These are phyloP conservation scores for Chenopodium berlandieri DNA, from an alignment of 148 eudicot species.

Conservation along the genomic window DNA sequence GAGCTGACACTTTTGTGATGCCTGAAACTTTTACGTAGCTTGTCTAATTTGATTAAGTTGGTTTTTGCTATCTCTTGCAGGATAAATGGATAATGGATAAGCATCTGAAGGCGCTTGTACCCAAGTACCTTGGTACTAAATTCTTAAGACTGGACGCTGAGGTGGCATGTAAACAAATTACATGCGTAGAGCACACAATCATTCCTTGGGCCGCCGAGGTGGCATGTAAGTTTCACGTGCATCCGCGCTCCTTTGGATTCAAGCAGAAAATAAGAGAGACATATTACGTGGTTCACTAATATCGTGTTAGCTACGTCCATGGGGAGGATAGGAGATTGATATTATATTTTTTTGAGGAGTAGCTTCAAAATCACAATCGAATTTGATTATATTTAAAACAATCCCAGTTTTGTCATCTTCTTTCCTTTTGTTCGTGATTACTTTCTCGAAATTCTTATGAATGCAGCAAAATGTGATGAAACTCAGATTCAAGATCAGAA, in stretches of 20 bases:
- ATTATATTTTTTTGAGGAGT: no score
- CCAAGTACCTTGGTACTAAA: slow-evolving; percentile 63
- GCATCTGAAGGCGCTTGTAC: slow-evolving; percentile 76
- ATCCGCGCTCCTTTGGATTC: slow-evolving; percentile 51
- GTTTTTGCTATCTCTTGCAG: slow-evolving; percentile 31
- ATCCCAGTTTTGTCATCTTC: no score
- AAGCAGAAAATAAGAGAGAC: slow-evolving; percentile 1
- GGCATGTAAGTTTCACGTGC: slow-evolving; percentile 46
- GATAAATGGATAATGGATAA: slow-evolving; percentile 86
- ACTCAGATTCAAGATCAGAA: no score
- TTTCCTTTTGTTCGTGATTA: no score
- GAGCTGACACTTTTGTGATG: not conserved
- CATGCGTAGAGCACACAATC: slow-evolving; percentile 49
- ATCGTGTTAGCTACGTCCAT: no score
- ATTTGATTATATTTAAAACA: no score
- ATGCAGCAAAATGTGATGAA: no score
- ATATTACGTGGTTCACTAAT: no score
- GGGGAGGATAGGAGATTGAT: no score
- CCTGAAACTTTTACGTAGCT: not conserved
- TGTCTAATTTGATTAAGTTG: not conserved
- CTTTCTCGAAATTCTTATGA: no score
- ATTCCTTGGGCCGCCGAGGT: slow-evolving; percentile 58
- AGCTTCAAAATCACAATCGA: no score
- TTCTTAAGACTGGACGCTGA: slow-evolving; percentile 81
- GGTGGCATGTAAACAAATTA: slow-evolving; percentile 43